A percentile compares a stretch with the other conserved stretches of the same genome.
phyloP scores from a whole-genome alignment of 768 basidiomycete species.

The Hemileccinum impolitum region DNA sequence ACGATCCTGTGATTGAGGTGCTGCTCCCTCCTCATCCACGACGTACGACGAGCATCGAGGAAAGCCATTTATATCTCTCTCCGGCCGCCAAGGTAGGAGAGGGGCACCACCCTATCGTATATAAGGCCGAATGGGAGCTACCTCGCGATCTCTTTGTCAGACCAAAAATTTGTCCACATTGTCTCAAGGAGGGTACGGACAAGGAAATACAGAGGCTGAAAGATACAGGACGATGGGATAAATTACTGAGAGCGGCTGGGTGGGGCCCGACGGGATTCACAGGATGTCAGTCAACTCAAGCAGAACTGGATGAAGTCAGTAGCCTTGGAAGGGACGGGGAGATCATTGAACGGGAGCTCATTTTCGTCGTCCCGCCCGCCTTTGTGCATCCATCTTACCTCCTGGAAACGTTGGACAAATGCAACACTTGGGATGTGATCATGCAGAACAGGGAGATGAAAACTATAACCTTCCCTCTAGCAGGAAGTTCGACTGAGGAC shows the following conservation, averaged over 20 bases:
- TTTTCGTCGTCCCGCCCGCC: constrained; percentile 3
- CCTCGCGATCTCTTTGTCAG: constrained; percentile 40
- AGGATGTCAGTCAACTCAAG: not conserved
- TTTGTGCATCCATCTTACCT: not conserved
- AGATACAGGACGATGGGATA: constrained; percentile 19
- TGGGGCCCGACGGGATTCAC: constrained; percentile 12
- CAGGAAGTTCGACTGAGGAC: not conserved
- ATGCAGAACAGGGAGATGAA: not conserved
- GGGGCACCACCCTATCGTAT: constrained; percentile 54
- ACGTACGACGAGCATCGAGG: constrained; percentile 24
- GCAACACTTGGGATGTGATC: not conserved
- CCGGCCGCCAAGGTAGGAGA: constrained; percentile 34
- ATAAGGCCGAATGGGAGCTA: constrained; percentile 49
- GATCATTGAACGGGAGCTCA: constrained; percentile 19
- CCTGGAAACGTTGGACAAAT: not conserved
- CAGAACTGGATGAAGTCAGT: constrained; percentile 1
- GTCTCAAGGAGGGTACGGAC: constrained; percentile 33
- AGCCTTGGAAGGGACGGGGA: constrained; percentile 5
- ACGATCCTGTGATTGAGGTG: constrained; percentile 29
- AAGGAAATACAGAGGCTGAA: constrained; percentile 22
- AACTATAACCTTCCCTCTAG: not conserved
- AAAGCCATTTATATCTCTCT: constrained; percentile 50
- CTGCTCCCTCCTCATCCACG: constrained; percentile 26
- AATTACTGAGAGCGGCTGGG: constrained; percentile 9
- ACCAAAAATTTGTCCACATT: constrained; percentile 36